Conservation (phyloP, 805 yeast species). For the Ogataea saltuana region DNA sequence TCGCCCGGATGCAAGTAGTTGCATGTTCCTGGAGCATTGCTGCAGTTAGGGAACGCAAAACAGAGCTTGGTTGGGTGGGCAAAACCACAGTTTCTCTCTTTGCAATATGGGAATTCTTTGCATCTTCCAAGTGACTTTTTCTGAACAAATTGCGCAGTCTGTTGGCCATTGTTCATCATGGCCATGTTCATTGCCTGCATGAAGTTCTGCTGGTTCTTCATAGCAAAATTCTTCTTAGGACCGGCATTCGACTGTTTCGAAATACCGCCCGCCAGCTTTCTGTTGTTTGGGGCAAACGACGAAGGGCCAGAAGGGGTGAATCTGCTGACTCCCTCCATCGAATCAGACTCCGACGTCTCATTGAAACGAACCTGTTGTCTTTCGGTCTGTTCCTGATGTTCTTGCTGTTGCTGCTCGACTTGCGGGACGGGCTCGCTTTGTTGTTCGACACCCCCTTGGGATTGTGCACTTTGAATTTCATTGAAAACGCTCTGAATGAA, state of each 20-base stretch:
- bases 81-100: conserved; percentile 61
- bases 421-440: conserved; percentile 12
- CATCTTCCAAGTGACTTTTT: conserved; percentile 64
- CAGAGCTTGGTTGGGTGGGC: conserved; percentile 83
- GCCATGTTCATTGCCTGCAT: conserved; percentile 43
- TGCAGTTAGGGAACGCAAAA: conserved; percentile 73
- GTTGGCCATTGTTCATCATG: conserved; percentile 26
- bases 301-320: conserved; percentile 27
- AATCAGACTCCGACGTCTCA: conserved; percentile 20
- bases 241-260: conserved; percentile 15
- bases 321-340: conserved; percentile 23
- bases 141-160: conserved; percentile 41
- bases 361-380: conserved; percentile 34
- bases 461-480: conserved; percentile 49
- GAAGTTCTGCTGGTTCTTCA: conserved; percentile 43
- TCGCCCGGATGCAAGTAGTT: conserved; percentile 81
- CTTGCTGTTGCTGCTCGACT: conserved; percentile 14
- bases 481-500: conserved; percentile 59
- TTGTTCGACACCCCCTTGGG: conserved; percentile 12
- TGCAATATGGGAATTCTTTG: conserved; percentile 69
- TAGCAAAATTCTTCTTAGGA: conserved; percentile 34
- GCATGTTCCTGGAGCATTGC: conserved; percentile 80
- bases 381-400: conserved; percentile 23
- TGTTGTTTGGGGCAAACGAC: conserved; percentile 17
- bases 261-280: conserved; percentile 21